A percentile compares a stretch with the other conserved stretches of the same genome.
Evolutionary conservation across 352 stramenopile genomes (phyloP).

Genomic region (Phytopythium aichiense): DNA sequence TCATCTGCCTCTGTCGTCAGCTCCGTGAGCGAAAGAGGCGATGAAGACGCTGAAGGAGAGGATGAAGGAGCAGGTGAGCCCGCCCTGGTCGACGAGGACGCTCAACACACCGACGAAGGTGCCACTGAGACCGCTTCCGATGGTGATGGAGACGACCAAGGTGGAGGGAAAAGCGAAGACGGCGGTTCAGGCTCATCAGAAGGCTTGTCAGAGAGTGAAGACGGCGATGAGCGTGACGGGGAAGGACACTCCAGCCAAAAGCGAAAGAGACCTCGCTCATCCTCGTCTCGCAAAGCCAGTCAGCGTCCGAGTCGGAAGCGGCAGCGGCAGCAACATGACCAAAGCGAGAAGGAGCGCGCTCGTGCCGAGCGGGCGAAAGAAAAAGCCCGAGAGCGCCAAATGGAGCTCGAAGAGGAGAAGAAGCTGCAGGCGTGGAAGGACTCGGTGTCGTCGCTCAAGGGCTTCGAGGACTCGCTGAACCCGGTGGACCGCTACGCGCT

Average conservation of each 20-base stretch:
- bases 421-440: conserved; percentile 89
- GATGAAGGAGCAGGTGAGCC: conserved; percentile 20
- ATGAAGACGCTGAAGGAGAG: conserved; percentile 31
- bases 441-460: conserved; percentile 64
- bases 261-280: neutral
- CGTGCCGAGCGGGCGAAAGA: conserved; percentile 40
- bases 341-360: conserved; percentile 12
- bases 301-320: neutral
- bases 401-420: conserved; percentile 91
- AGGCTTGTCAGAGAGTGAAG: neutral
- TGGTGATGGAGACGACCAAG: conserved; percentile 17
- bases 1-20: conserved; percentile 35
- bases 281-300: neutral
- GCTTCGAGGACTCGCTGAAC: conserved; percentile 92
- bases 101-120: conserved; percentile 5
- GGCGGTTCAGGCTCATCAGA: conserved; percentile 18
- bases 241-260: neutral
- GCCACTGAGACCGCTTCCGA: conserved; percentile 3
- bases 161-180: conserved; percentile 40
- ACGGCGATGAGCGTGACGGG: neutral
- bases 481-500: conserved; percentile 93
- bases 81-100: conserved; percentile 13
- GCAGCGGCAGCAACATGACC: conserved; percentile 3
- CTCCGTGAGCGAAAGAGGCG: conserved; percentile 32
- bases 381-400: conserved; percentile 73